Evolutionary conservation across 176 grass and related monocot species (phyloP).

Genomic region (Saccharum spontaneum): DNA sequence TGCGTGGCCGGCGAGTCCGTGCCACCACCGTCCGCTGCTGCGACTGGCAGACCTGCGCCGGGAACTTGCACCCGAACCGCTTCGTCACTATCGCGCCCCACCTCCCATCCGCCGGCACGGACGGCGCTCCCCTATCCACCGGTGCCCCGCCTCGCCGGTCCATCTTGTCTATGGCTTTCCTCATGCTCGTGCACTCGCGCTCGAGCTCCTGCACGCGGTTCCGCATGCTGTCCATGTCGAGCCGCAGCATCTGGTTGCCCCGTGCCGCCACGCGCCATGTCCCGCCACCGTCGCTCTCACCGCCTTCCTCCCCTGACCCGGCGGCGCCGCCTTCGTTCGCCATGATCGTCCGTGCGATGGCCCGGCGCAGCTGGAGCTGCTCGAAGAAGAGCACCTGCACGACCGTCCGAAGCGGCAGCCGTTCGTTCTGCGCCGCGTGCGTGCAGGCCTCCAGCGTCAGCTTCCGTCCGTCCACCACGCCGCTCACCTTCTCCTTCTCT

Average conservation of each 20-base stretch:
- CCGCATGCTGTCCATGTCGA: conserved; percentile 98
- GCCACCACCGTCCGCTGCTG: conserved; percentile 74
- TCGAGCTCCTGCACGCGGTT: conserved; percentile 90
- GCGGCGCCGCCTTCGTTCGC: conserved; percentile 48
- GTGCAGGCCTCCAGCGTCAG: conserved; percentile 94
- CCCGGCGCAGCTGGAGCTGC: conserved; percentile 92
- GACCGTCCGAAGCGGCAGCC: conserved; percentile 80
- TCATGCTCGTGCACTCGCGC: conserved; percentile 88
- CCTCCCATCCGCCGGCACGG: conserved; percentile 32
- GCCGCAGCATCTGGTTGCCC: conserved; percentile 91
- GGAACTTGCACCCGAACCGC: conserved; percentile 88
- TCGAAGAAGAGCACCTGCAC: conserved; percentile 99
- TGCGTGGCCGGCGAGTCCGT: conserved; percentile 59
- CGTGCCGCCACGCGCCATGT: conserved; percentile 55
- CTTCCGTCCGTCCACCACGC: conserved; percentile 84
- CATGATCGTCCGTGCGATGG: conserved; percentile 73
- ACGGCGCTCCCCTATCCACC: background rate
- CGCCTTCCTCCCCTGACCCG: conserved; percentile 47
- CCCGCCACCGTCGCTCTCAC: conserved; percentile 27
- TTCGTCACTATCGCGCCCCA: conserved; percentile 66
- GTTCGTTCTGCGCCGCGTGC: conserved; percentile 92
- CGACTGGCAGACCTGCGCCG: conserved; percentile 88
- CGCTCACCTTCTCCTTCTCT: conserved; percentile 85
- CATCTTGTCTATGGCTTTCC: conserved; percentile 85
- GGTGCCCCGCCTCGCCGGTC: conserved; percentile 39